These are phyloP conservation scores for Cyberlindnera euphorbiae DNA, from an alignment of 805 yeast genomes.

Conservation along the genomic window DNA sequence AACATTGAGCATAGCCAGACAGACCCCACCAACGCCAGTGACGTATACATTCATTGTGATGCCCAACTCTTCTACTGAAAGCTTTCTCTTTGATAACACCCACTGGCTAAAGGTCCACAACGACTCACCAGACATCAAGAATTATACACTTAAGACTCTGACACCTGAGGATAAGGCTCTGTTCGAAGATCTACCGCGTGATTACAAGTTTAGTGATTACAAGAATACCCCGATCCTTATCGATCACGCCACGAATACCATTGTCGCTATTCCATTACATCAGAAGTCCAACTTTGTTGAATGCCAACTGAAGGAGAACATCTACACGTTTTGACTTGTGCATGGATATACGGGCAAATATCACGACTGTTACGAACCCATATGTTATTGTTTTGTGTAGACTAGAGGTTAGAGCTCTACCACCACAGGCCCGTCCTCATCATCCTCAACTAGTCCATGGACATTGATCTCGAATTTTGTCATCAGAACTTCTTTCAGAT, in stretches of 20 bases:
- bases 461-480: slow-evolving; percentile 16
- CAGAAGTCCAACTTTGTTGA: slow-evolving; percentile 4
- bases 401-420: slow-evolving; percentile 13
- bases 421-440: slow-evolving; percentile 23
- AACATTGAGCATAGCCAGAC: slow-evolving; percentile 14
- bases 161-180: slow-evolving; percentile 12
- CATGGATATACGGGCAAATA: no score
- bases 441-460: slow-evolving; percentile 19
- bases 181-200: slow-evolving; percentile 6
- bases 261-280: slow-evolving; percentile 16
- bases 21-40: slow-evolving; percentile 14
- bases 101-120: slow-evolving; percentile 31
- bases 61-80: slow-evolving; percentile 25
- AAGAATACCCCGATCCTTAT: slow-evolving; percentile 20
- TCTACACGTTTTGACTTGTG: slow-evolving; percentile 12
- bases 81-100: slow-evolving; percentile 37
- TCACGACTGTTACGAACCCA: no score
- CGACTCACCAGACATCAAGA: slow-evolving; percentile 1
- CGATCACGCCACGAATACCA: slow-evolving; percentile 9
- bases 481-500: slow-evolving; percentile 14
- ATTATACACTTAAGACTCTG: slow-evolving; percentile 15
- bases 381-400: no score
- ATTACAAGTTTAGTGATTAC: slow-evolving; percentile 14
- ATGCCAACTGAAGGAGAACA: slow-evolving; percentile 20
- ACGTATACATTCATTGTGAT: slow-evolving; percentile 4